Evolutionary conservation across 306 rosid species (phyloP).

Genomic region (Glycyrrhiza uralensis): DNA sequence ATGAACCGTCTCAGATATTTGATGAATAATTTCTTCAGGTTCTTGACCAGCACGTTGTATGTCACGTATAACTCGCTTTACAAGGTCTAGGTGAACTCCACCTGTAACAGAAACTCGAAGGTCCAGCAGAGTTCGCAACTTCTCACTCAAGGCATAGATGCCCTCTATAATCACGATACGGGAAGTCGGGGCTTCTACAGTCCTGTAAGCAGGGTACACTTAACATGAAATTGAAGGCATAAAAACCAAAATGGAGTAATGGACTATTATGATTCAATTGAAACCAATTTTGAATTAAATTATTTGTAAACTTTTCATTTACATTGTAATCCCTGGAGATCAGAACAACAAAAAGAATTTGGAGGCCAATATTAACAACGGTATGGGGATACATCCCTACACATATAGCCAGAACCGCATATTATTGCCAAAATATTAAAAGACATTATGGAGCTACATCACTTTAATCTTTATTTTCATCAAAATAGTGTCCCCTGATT

Average conservation of each 20-base stretch:
- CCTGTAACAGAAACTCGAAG: constrained; percentile 97
- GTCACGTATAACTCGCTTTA: constrained; percentile 93
- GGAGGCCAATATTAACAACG: background rate
- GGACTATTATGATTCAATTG: background rate
- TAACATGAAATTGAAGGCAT: constrained; percentile 11
- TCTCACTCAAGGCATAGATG: constrained; percentile 95
- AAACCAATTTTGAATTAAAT: constrained; percentile 7
- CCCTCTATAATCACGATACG: constrained; percentile 91
- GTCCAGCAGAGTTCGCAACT: constrained; percentile 82
- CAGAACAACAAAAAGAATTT: constrained; percentile 1
- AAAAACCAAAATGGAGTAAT: background rate
- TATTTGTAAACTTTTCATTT: constrained; percentile 1
- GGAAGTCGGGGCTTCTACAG: constrained; percentile 89
- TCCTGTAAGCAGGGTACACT: constrained; percentile 57
- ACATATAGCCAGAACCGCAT: background rate
- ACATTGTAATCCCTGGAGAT: background rate
- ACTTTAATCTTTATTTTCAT: background rate
- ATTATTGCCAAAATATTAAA: constrained; percentile 8
- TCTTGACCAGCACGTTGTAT: constrained; percentile 98
- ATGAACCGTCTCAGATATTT: constrained; percentile 93
- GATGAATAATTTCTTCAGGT: constrained; percentile 98
- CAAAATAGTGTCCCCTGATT: background rate
- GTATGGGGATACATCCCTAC: background rate
- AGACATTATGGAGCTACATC: background rate
- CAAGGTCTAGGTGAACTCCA: constrained; percentile 99